These are phyloP conservation scores for Chytridium lagenaria DNA, from an alignment of 371 early-diverging fungal genomes.

Conservation along the genomic window DNA sequence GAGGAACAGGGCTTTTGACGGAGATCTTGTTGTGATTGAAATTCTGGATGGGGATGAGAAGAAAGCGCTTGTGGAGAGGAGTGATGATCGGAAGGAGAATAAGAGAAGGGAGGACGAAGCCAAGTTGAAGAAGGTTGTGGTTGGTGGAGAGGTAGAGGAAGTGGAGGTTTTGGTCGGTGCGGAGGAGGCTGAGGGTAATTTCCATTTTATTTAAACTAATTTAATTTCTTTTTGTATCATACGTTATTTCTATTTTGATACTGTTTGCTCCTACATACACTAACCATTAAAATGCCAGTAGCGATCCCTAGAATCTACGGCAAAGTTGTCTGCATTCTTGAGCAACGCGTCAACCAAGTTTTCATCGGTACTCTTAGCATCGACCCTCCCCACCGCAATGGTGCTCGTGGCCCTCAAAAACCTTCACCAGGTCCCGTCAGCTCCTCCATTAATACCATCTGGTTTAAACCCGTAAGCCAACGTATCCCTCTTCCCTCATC, in stretches of 20 bases:
- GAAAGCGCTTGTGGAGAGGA: slow-evolving; percentile 35
- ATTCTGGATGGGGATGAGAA: slow-evolving; percentile 76
- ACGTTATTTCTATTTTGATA: slow-evolving; percentile 7
- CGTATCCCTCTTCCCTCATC: not conserved
- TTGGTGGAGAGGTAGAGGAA: slow-evolving; percentile 45
- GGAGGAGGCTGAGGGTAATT: slow-evolving; percentile 28
- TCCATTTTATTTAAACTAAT: not conserved
- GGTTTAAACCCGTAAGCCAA: slow-evolving; percentile 78
- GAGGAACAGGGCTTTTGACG: slow-evolving; percentile 88
- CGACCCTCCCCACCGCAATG: slow-evolving; percentile 34
- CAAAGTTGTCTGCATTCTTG: slow-evolving; percentile 51
- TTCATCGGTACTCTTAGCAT: slow-evolving; percentile 49
- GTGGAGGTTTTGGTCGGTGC: slow-evolving; percentile 59
- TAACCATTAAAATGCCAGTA: slow-evolving; percentile 24
- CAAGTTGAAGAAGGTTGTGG: slow-evolving; percentile 48
- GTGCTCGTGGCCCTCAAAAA: not conserved
- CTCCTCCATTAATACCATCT: slow-evolving; percentile 53
- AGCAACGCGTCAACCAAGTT: slow-evolving; percentile 29
- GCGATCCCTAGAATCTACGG: slow-evolving; percentile 45
- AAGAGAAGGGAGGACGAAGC: slow-evolving; percentile 46
- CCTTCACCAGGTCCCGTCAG: slow-evolving; percentile 15
- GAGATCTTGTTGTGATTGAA: slow-evolving; percentile 84
- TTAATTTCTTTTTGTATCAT: not conserved
- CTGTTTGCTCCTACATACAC: not conserved
- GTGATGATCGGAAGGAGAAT: slow-evolving; percentile 47